Percentiles rank a stretch among this genome's conserved stretches.
phyloP scores from a whole-genome alignment of 2,329 filamentous ascomycete species.

The Alternaria ventricosa region DNA sequence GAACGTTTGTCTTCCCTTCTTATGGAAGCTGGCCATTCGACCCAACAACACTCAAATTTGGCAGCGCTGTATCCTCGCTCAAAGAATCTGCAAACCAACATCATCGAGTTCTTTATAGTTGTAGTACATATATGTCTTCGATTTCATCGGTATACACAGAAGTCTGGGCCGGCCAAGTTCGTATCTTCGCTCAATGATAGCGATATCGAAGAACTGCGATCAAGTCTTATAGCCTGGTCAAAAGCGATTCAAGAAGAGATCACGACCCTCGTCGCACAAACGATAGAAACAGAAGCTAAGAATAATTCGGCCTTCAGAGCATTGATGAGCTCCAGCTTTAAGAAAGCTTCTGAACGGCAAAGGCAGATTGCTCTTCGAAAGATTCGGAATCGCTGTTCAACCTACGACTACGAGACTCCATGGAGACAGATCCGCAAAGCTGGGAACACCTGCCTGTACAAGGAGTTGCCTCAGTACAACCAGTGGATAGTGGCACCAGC shows the following conservation, averaged over 20 bases:
- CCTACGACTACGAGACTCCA: background rate
- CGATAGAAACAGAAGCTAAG: constrained; percentile 27
- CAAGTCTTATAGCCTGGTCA: background rate
- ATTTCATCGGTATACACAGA: background rate
- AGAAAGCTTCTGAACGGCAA: background rate
- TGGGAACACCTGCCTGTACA: background rate
- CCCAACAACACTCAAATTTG: constrained; percentile 50
- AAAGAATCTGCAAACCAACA: constrained; percentile 39
- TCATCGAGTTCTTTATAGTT: constrained; percentile 42
- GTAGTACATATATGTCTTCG: background rate
- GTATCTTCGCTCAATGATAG: background rate
- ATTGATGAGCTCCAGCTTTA: background rate
- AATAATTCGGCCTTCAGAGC: constrained; percentile 32
- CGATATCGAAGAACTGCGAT: background rate
- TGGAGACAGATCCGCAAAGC: background rate
- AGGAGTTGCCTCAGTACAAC: background rate
- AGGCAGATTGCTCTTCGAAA: background rate
- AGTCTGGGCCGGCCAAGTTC: background rate
- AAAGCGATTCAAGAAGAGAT: constrained; percentile 53
- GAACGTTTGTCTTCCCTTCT: constrained; percentile 50
- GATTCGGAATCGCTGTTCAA: background rate
- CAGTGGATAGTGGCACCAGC: background rate
- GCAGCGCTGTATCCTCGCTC: constrained; percentile 50
- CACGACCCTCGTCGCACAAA: constrained; percentile 11
- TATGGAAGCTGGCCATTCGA: constrained; percentile 50